Conservation (phyloP, 1,284 basidiomycete genomes). For the Hymenochaete sp. region DNA sequence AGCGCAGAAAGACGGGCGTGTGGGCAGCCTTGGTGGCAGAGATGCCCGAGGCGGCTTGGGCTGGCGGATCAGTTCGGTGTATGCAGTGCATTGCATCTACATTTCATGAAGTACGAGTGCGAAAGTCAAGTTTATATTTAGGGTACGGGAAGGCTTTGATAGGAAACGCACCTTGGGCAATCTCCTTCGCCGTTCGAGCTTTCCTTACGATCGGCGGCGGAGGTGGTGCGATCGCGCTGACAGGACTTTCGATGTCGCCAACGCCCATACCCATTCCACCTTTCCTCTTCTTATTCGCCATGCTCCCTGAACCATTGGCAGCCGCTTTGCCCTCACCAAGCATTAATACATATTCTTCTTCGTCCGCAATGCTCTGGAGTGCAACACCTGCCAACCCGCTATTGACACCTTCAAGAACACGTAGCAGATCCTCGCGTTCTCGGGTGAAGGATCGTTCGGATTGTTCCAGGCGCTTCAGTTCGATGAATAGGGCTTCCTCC, state of each 20-base stretch:
- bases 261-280: conserved; percentile 30
- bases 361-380: conserved; percentile 37
- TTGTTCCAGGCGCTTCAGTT: conserved; percentile 91
- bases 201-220: conserved; percentile 9
- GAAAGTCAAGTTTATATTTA: conserved; percentile 2
- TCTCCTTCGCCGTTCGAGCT: conserved; percentile 28
- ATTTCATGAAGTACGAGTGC: background rate
- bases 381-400: conserved; percentile 70
- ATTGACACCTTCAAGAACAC: conserved; percentile 77
- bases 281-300: conserved; percentile 46
- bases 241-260: conserved; percentile 24
- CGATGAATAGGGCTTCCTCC: conserved; percentile 93
- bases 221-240: conserved; percentile 15
- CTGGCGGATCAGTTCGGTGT: conserved; percentile 52
- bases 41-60: conserved; percentile 39
- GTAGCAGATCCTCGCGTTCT: conserved; percentile 86
- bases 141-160: conserved; percentile 6
- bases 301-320: no score
- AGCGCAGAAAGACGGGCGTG: conserved; percentile 70
- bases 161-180: conserved; percentile 12
- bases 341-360: conserved; percentile 33
- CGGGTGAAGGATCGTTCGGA: conserved; percentile 82
- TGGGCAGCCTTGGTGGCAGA: conserved; percentile 71
- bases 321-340: conserved; percentile 29
- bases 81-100: conserved; percentile 72